Evolutionary conservation across 306 rosid genomes (phyloP).

Genomic region (Herpetospermum pedunculosum): DNA sequence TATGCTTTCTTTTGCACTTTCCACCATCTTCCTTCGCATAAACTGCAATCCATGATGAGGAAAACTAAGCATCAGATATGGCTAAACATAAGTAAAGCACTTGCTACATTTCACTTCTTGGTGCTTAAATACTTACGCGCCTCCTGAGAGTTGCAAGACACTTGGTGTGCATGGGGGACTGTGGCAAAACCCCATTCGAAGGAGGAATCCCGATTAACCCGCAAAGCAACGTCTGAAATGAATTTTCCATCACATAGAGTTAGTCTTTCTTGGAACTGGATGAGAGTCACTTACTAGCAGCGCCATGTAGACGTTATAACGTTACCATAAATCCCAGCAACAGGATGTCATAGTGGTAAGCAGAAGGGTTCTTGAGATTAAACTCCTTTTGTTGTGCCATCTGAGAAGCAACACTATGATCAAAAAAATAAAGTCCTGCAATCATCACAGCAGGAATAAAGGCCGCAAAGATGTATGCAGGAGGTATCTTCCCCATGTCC

Average conservation of each 20-base stretch:
- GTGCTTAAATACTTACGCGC: conserved; percentile 33
- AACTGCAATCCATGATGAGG: conserved; percentile 24
- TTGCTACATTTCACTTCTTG: background rate
- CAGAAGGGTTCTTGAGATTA: conserved; percentile 74
- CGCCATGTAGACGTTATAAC: conserved; percentile 18
- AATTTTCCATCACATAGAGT: conserved; percentile 11
- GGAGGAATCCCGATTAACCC: conserved; percentile 85
- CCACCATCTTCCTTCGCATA: conserved; percentile 56
- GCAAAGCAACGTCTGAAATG: conserved; percentile 62
- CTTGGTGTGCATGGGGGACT: conserved; percentile 93
- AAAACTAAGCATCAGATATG: conserved; percentile 7
- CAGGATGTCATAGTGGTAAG: conserved; percentile 77
- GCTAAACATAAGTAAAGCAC: background rate
- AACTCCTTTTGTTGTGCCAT: conserved; percentile 86
- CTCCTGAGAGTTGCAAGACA: conserved; percentile 73
- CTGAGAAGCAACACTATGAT: conserved; percentile 86
- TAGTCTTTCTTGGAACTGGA: background rate
- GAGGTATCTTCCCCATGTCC: conserved; percentile 77
- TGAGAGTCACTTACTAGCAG: background rate
- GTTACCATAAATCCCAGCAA: conserved; percentile 58
- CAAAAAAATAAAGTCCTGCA: conserved; percentile 82
- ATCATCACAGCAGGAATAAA: conserved; percentile 74
- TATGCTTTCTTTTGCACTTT: conserved; percentile 78
- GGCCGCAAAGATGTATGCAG: conserved; percentile 50
- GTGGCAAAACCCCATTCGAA: conserved; percentile 88